phyloP scores from a whole-genome alignment of 768 basidiomycete species.

The Tylopilus vinaceipallidus region DNA sequence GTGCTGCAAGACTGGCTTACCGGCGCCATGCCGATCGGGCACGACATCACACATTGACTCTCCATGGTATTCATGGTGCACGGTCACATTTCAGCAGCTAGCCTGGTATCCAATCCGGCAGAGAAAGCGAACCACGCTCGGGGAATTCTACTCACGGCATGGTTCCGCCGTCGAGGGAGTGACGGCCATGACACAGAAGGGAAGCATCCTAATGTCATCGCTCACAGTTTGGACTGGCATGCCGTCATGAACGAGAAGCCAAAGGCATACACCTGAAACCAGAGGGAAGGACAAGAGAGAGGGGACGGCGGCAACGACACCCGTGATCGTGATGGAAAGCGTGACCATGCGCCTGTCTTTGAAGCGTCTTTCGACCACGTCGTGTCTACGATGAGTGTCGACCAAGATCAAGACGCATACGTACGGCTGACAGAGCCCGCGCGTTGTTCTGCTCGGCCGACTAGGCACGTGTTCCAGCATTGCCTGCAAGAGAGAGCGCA shows the following conservation, averaged over 20 bases:
- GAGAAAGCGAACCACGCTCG: not conserved
- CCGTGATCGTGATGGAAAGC: conserved; percentile 72
- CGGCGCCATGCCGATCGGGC: not conserved
- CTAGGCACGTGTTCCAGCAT: no score
- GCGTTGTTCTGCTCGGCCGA: no score
- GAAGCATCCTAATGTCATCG: conserved; percentile 74
- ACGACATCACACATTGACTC: not conserved
- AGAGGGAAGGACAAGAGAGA: conserved; percentile 66
- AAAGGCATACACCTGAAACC: conserved; percentile 44
- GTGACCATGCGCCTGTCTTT: conserved; percentile 40
- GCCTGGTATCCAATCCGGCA: conserved; percentile 38
- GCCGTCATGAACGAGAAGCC: not conserved
- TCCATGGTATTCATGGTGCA: no score
- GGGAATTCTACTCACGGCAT: conserved; percentile 59
- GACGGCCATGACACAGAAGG: conserved; percentile 62
- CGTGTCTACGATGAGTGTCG: not conserved
- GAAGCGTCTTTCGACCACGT: conserved; percentile 19
- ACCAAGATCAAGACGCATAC: not conserved
- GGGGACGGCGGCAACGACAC: conserved; percentile 63
- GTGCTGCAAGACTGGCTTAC: conserved; percentile 45
- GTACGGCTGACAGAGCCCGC: not conserved
- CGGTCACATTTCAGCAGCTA: no score
- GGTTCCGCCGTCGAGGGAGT: conserved; percentile 67
- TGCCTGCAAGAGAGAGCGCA: not conserved
- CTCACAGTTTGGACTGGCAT: conserved; percentile 28